These are phyloP conservation scores for Beauveria australis DNA, from an alignment of 2,329 filamentous ascomycete species.

Conservation along the genomic window DNA sequence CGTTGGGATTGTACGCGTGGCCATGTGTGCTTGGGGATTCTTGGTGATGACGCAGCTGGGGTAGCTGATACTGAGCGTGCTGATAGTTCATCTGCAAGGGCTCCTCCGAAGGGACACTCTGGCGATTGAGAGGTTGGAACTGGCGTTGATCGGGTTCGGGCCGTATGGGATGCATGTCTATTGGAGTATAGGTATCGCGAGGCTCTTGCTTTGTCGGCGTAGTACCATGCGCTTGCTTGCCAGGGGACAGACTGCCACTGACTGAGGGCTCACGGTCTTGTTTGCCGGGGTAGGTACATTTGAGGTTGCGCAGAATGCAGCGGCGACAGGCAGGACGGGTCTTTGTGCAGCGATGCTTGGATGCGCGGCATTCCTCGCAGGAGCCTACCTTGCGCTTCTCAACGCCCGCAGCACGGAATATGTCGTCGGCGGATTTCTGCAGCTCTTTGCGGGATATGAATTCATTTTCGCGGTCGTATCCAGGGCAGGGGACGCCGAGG, in stretches of 20 bases:
- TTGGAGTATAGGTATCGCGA: not conserved
- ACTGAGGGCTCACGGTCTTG: constrained; percentile 10
- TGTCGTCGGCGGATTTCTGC: constrained; percentile 18
- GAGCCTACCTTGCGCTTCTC: constrained; percentile 21
- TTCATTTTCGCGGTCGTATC: constrained; percentile 16
- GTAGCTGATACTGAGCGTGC: not conserved
- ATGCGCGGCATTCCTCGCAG: constrained; percentile 20
- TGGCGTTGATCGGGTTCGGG: constrained; percentile 6
- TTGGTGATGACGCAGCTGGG: constrained; percentile 5
- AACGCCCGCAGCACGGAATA: constrained; percentile 20
- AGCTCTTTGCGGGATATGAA: constrained; percentile 17
- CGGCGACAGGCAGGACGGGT: constrained; percentile 20
- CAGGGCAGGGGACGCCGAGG: constrained; percentile 19
- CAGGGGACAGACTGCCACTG: constrained; percentile 5
- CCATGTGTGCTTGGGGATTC: not conserved
- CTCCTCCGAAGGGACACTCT: not conserved
- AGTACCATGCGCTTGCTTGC: not conserved
- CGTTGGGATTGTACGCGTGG: not conserved
- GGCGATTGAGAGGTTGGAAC: constrained; percentile 10
- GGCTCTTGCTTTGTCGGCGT: constrained; percentile 5
- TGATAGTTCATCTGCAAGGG: not conserved
- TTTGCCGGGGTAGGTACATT: constrained; percentile 16
- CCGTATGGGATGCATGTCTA: constrained; percentile 5
- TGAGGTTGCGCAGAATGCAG: constrained; percentile 17
- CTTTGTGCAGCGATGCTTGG: constrained; percentile 20